Evolutionary conservation across 768 basidiomycete species (phyloP).

Genomic region (Boletus coccyginus): DNA sequence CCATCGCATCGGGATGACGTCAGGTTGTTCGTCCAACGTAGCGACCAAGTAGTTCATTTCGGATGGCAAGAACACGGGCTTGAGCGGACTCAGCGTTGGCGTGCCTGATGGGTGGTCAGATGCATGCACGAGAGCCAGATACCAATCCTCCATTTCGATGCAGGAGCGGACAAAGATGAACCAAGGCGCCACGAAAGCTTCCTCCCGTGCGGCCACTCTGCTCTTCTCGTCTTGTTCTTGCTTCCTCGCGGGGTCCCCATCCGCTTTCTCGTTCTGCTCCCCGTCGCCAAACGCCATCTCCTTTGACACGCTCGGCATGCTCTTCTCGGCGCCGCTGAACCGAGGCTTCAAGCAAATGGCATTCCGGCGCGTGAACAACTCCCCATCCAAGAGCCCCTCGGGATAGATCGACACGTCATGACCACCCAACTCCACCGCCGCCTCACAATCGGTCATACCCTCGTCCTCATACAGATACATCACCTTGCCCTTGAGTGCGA

Average conservation of each 20-base stretch:
- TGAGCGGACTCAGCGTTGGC: slow-evolving; percentile 57
- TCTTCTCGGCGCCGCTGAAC: slow-evolving; percentile 29
- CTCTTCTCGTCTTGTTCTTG: slow-evolving; percentile 39
- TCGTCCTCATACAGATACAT: slow-evolving; percentile 95
- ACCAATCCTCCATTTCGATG: slow-evolving; percentile 98
- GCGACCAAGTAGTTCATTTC: slow-evolving; percentile 85
- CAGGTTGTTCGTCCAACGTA: slow-evolving; percentile 88
- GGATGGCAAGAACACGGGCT: slow-evolving; percentile 61
- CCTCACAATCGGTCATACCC: slow-evolving; percentile 84
- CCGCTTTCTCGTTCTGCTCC: slow-evolving; percentile 30
- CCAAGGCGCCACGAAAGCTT: slow-evolving; percentile 70
- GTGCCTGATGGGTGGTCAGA: slow-evolving; percentile 61
- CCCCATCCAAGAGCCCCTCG: slow-evolving; percentile 75
- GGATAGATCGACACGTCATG: slow-evolving; percentile 78
- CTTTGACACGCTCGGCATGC: slow-evolving; percentile 49
- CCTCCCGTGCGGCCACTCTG: slow-evolving; percentile 42
- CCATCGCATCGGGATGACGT: slow-evolving; percentile 98
- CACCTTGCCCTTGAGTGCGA: slow-evolving; percentile 86
- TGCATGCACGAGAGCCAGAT: slow-evolving; percentile 75
- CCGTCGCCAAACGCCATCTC: slow-evolving; percentile 43
- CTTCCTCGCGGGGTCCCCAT: slow-evolving; percentile 9
- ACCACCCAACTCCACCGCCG: slow-evolving; percentile 80
- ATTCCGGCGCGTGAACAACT: slow-evolving; percentile 88
- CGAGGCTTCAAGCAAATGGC: slow-evolving; percentile 76
- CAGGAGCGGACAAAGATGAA: slow-evolving; percentile 90